phyloP scores from a whole-genome alignment of 2,329 filamentous ascomycete species.

The Fusarium ambrosium region DNA sequence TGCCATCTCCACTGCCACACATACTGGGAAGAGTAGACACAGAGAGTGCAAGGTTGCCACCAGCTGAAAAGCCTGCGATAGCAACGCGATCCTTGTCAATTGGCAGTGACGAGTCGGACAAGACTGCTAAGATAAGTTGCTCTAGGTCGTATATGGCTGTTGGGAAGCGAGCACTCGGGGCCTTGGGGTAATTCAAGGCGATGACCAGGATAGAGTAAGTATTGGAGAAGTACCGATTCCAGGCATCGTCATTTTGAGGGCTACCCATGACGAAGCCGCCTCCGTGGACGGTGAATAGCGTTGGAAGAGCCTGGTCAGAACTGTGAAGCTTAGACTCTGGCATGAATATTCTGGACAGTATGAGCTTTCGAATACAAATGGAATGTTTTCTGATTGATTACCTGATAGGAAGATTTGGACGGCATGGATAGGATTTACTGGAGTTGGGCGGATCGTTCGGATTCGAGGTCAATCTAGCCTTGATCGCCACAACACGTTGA shows the following conservation, averaged over 20 bases:
- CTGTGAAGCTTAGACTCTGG: background rate
- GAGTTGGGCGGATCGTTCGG: conserved; percentile 11
- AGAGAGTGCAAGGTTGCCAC: conserved; percentile 17
- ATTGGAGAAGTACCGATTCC: conserved; percentile 22
- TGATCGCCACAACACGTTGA: background rate
- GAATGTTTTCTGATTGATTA: background rate
- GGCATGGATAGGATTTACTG: conserved; percentile 15
- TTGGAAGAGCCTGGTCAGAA: background rate
- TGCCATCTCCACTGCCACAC: conserved; percentile 26
- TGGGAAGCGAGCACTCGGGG: conserved; percentile 14
- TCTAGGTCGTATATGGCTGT: conserved; percentile 22
- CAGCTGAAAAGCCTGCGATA: conserved; percentile 21
- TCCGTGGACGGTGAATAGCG: conserved; percentile 18
- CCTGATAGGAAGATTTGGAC: conserved; percentile 18
- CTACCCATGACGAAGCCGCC: conserved; percentile 27
- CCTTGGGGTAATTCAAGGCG: conserved; percentile 26
- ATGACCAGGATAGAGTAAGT: conserved; percentile 25
- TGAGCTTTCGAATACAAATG: background rate
- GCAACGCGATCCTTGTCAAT: conserved; percentile 22
- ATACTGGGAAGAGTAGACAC: conserved; percentile 24
- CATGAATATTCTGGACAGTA: conserved; percentile 6
- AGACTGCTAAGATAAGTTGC: conserved; percentile 11
- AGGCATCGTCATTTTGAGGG: conserved; percentile 18
- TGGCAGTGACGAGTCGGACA: conserved; percentile 6
- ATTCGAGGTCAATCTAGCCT: background rate